Conservation (phyloP, 352 stramenopile species). For the Phytophthora syringae region DNA sequence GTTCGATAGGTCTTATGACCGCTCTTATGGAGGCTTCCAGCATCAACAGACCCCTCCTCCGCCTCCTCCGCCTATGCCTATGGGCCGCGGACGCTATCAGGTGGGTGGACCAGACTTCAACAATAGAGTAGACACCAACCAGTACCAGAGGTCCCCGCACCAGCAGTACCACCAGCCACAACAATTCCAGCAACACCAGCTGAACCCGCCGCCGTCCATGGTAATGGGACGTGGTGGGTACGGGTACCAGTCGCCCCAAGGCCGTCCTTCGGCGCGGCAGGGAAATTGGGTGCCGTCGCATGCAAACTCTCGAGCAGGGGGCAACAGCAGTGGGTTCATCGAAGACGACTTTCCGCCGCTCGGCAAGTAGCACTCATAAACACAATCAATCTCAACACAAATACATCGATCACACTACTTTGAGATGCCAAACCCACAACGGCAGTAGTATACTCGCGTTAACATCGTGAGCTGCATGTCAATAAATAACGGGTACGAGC, state of each 20-base stretch:
- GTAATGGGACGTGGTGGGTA: slow-evolving; percentile 37
- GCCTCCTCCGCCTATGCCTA: slow-evolving; percentile 33
- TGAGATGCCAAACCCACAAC: not conserved
- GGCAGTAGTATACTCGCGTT: slow-evolving; percentile 12
- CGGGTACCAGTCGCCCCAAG: slow-evolving; percentile 38
- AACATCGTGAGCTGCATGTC: slow-evolving; percentile 16
- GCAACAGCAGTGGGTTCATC: slow-evolving; percentile 46
- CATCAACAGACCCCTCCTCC: slow-evolving; percentile 30
- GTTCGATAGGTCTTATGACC: slow-evolving; percentile 40
- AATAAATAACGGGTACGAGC: slow-evolving; percentile 44
- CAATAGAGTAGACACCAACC: slow-evolving; percentile 70
- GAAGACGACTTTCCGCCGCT: slow-evolving; percentile 80
- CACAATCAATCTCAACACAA: slow-evolving; percentile 23
- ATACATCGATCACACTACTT: slow-evolving; percentile 14
- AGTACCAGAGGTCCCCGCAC: slow-evolving; percentile 42
- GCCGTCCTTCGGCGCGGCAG: slow-evolving; percentile 27
- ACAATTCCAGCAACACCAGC: slow-evolving; percentile 47
- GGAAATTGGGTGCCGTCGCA: slow-evolving; percentile 31
- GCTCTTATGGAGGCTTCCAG: slow-evolving; percentile 33
- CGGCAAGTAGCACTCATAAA: slow-evolving; percentile 48
- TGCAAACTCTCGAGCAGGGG: slow-evolving; percentile 27
- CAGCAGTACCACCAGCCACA: slow-evolving; percentile 47
- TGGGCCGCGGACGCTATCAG: slow-evolving; percentile 40
- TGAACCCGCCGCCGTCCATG: slow-evolving; percentile 42
- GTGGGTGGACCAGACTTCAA: slow-evolving; percentile 46